Evolutionary conservation across 352 stramenopile species (phyloP).

Genomic region (Phytopythium mirpurense): DNA sequence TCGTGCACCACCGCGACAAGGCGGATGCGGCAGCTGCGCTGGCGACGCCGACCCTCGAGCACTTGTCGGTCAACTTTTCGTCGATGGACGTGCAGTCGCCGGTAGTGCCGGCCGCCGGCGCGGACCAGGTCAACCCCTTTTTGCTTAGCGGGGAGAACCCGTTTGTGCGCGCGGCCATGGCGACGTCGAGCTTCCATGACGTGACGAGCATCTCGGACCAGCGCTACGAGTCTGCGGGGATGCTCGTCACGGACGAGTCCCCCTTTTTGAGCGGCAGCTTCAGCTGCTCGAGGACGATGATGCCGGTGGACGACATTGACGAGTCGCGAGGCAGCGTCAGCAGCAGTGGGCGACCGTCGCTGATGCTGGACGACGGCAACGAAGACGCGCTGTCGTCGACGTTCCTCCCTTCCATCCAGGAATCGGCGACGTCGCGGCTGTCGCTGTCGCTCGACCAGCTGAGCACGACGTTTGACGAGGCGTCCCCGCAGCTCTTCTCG

Average conservation of each 20-base stretch:
- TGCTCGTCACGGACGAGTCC: constrained; percentile 1
- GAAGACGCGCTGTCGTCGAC: constrained; percentile 32
- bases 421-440: constrained; percentile 51
- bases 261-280: not conserved
- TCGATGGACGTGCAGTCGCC: constrained; percentile 44
- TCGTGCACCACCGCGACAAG: constrained; percentile 1
- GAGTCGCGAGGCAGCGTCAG: constrained; percentile 6
- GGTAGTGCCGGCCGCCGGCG: constrained; percentile 11
- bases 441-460: constrained; percentile 59
- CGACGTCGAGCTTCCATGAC: constrained; percentile 20
- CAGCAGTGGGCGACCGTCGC: constrained; percentile 31
- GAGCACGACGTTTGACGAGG: constrained; percentile 34
- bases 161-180: constrained; percentile 25
- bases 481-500: constrained; percentile 49
- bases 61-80: constrained; percentile 50
- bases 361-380: constrained; percentile 48
- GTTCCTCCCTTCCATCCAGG: constrained; percentile 65
- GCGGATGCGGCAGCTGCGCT: constrained; percentile 7
- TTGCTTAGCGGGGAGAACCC: constrained; percentile 32
- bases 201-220: constrained; percentile 14
- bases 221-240: constrained; percentile 8
- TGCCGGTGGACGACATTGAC: constrained; percentile 16
- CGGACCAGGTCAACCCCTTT: constrained; percentile 34
- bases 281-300: constrained; percentile 11
- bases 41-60: constrained; percentile 30